Evolutionary conservation across 2,329 filamentous ascomycete genomes (phyloP).

Genomic region (Nigrograna mackinnonii): DNA sequence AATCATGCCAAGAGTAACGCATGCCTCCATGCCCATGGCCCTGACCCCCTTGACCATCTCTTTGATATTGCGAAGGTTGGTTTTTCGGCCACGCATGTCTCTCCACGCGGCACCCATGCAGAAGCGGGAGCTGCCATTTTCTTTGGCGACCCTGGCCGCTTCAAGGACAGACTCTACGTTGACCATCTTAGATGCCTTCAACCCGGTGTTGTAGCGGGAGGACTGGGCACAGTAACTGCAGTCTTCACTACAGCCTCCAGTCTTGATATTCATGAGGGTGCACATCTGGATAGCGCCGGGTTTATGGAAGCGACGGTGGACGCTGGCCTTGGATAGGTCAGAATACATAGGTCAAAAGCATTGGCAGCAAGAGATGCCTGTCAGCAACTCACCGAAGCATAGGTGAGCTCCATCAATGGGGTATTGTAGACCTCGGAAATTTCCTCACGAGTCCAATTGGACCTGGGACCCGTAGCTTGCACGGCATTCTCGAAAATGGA

Average conservation of each 20-base stretch:
- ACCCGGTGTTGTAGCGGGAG: constrained; percentile 75
- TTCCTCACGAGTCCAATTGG: constrained; percentile 80
- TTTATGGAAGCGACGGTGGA: constrained; percentile 86
- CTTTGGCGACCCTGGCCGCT: constrained; percentile 75
- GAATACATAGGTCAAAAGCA: too few relatives aligned
- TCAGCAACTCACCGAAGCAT: constrained; percentile 68
- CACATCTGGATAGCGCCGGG: constrained; percentile 86
- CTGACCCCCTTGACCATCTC: constrained; percentile 83
- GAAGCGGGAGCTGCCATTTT: constrained; percentile 86
- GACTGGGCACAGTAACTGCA: constrained; percentile 93
- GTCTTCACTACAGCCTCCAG: constrained; percentile 88
- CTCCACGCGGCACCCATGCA: constrained; percentile 96
- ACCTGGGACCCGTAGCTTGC: constrained; percentile 63
- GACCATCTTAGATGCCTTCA: constrained; percentile 79
- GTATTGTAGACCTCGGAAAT: constrained; percentile 81
- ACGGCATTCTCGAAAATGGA: constrained; percentile 54
- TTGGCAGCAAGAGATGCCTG: too few relatives aligned
- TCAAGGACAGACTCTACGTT: constrained; percentile 79
- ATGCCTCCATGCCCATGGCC: constrained; percentile 84
- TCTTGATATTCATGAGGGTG: constrained; percentile 97
- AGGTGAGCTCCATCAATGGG: constrained; percentile 77
- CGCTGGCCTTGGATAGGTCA: constrained; percentile 66
- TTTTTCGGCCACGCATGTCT: constrained; percentile 90
- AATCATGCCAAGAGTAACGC: constrained; percentile 94
- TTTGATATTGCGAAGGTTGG: constrained; percentile 79